Evolutionary conservation across 768 basidiomycete species (phyloP).

Genomic region (Leccinum fibrillosum): DNA sequence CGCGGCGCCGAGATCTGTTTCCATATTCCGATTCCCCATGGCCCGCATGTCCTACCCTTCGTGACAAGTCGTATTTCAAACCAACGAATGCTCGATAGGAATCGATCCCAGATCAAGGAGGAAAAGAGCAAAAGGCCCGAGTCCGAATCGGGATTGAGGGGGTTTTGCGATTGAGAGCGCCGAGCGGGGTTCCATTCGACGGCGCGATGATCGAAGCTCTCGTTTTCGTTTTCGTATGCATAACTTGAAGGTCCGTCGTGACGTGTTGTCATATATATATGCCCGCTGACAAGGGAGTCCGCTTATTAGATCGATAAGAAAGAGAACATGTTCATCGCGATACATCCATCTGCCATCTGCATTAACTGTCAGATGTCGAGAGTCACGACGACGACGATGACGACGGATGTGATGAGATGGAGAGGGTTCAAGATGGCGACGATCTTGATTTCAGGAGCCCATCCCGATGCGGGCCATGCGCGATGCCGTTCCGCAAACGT

Average conservation of each 20-base stretch:
- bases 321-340: neutral
- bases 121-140: neutral
- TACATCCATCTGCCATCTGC: neutral
- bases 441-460: neutral
- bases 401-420: neutral
- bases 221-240: neutral
- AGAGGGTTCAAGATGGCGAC: neutral
- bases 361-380: neutral
- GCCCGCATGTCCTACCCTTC: neutral
- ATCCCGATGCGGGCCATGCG: neutral
- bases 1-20: neutral
- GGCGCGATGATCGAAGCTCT: neutral
- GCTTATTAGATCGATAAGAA: neutral
- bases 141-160: conserved; percentile 2
- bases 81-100: neutral
- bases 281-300: neutral
- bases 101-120: neutral
- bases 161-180: conserved; percentile 10
- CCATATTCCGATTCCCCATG: neutral
- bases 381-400: neutral
- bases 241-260: neutral
- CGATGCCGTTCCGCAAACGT: neutral
- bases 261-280: neutral
- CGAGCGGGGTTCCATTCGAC: neutral
- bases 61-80: neutral